Percentiles rank a stretch among this genome's conserved stretches.
Evolutionary conservation across 2,329 filamentous ascomycete species (phyloP).

Genomic region (Alternaria alternata): DNA sequence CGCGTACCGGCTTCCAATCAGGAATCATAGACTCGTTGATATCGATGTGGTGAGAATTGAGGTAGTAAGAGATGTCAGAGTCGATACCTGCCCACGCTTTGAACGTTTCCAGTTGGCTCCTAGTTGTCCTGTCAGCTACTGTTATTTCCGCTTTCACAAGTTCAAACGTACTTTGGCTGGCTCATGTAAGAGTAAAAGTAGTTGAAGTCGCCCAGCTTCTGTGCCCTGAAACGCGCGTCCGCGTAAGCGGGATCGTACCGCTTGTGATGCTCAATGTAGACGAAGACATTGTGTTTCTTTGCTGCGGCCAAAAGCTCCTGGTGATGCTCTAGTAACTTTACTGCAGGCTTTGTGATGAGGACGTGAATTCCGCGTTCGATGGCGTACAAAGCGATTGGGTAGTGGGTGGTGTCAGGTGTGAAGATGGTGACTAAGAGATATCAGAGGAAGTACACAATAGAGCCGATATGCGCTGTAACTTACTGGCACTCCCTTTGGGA

Average conservation of each 20-base stretch:
- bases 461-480: slow-evolving; percentile 14
- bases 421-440: slow-evolving; percentile 81
- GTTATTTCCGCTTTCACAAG: slow-evolving; percentile 50
- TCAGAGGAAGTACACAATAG: not conserved
- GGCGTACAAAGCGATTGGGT: slow-evolving; percentile 89
- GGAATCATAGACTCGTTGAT: slow-evolving; percentile 92
- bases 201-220: slow-evolving; percentile 89
- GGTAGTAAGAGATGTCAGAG: slow-evolving; percentile 93
- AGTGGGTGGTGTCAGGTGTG: slow-evolving; percentile 92
- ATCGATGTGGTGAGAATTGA: slow-evolving; percentile 94
- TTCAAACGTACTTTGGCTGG: slow-evolving; percentile 60
- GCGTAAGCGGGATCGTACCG: slow-evolving; percentile 93
- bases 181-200: slow-evolving; percentile 99
- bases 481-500: slow-evolving; percentile 76
- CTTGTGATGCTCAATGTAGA: slow-evolving; percentile 97
- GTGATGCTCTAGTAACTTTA: slow-evolving; percentile 84
- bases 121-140: slow-evolving; percentile 76
- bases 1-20: slow-evolving; percentile 78
- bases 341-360: slow-evolving; percentile 91
- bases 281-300: slow-evolving; percentile 79
- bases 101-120: slow-evolving; percentile 92
- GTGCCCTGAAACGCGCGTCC: slow-evolving; percentile 80
- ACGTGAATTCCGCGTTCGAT: slow-evolving; percentile 89
- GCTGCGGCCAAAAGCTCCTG: slow-evolving; percentile 76
- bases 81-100: slow-evolving; percentile 92